Evolutionary conservation across 1,284 basidiomycete species (phyloP).

Genomic region (Rhodotorula sp.): DNA sequence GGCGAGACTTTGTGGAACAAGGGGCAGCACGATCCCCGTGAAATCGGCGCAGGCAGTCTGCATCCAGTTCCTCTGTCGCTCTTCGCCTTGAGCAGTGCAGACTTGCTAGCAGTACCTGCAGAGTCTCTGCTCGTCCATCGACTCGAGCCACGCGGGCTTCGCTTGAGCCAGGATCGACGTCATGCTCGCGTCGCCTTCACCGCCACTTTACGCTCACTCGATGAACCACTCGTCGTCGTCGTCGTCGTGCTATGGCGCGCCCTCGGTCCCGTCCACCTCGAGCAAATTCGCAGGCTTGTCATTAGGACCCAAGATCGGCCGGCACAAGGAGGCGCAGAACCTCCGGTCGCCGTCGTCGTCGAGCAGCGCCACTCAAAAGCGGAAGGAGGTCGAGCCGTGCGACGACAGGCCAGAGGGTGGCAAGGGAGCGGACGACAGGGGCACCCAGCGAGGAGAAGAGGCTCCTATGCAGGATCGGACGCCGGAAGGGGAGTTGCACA

Average conservation of each 20-base stretch:
- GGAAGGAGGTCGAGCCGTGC: not conserved
- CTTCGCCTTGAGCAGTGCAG: not conserved
- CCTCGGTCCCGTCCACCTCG: not conserved
- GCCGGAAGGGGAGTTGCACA: too few relatives aligned
- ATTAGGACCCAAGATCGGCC: not conserved
- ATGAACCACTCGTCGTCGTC: not conserved
- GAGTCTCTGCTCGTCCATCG: not conserved
- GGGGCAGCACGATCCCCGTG: not conserved
- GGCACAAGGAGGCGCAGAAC: not conserved
- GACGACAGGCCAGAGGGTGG: not conserved
- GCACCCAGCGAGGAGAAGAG: not conserved
- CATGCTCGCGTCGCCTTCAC: slow-evolving; percentile 16
- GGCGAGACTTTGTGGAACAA: slow-evolving; percentile 1
- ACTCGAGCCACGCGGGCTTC: not conserved
- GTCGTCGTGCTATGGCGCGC: not conserved
- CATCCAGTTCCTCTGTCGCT: too few relatives aligned
- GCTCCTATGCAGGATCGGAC: not conserved
- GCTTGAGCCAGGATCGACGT: not conserved
- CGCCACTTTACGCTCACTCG: not conserved
- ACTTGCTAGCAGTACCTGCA: not conserved
- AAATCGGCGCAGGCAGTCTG: not conserved
- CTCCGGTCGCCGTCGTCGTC: not conserved
- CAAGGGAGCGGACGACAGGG: not conserved
- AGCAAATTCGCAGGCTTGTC: not conserved
- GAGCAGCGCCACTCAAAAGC: not conserved